These are phyloP conservation scores for Salix brachista DNA, from an alignment of 345 rosid species.

Conservation along the genomic window DNA sequence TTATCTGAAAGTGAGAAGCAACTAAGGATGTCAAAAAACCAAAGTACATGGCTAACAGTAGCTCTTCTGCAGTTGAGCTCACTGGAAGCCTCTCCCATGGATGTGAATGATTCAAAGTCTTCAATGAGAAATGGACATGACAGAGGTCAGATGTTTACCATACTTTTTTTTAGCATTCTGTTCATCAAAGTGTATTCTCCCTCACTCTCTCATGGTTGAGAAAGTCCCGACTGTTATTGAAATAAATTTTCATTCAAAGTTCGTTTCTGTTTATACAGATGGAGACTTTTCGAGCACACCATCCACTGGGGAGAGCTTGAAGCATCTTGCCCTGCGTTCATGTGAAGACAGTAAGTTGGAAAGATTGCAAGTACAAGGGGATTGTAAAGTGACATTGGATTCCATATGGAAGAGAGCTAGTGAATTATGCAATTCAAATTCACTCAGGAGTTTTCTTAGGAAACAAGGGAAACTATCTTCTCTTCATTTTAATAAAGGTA, in stretches of 20 bases:
- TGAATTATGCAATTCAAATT: constrained; percentile 63
- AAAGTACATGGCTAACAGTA: constrained; percentile 94
- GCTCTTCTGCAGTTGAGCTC: constrained; percentile 85
- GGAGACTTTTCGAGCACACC: constrained; percentile 46
- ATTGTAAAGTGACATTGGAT: constrained; percentile 51
- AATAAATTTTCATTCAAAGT: background rate
- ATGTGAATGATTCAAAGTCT: constrained; percentile 39
- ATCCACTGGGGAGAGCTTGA: constrained; percentile 45
- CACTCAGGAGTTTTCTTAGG: constrained; percentile 63
- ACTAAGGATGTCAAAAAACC: constrained; percentile 80
- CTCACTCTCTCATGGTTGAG: background rate
- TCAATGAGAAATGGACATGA: constrained; percentile 42
- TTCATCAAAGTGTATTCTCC: background rate
- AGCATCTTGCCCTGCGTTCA: constrained; percentile 36
- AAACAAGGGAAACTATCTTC: constrained; percentile 77
- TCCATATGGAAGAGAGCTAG: constrained; percentile 62
- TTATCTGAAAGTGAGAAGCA: constrained; percentile 94
- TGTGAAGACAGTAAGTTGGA: constrained; percentile 37
- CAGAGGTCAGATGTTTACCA: constrained; percentile 40
- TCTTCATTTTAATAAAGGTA: constrained; percentile 68
- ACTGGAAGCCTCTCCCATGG: constrained; percentile 43
- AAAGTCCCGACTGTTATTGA: background rate
- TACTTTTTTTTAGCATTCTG: background rate
- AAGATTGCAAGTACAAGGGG: constrained; percentile 35
- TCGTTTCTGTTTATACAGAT: constrained; percentile 32